phyloP scores from a whole-genome alignment of 768 basidiomycete species.

The Boletus huronensis region DNA sequence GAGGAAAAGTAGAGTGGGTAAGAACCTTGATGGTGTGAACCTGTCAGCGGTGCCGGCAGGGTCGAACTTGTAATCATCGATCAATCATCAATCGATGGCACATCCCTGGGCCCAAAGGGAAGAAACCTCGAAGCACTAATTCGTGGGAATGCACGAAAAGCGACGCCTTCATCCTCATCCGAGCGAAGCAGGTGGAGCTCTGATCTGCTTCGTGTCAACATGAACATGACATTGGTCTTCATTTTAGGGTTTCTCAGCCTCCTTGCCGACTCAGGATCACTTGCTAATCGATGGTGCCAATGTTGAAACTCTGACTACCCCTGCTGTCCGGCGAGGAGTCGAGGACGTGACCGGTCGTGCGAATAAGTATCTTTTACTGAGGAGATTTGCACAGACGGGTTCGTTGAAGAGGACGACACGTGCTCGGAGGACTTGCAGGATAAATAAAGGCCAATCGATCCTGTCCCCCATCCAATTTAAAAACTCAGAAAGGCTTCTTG shows the following conservation, averaged over 20 bases:
- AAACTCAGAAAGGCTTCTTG: neutral
- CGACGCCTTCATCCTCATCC: neutral
- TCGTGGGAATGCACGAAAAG: neutral
- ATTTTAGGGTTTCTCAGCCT: neutral
- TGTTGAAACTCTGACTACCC: neutral
- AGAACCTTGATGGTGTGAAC: neutral
- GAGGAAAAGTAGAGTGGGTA: neutral
- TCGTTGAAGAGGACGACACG: too few relatives aligned
- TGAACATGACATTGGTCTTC: neutral
- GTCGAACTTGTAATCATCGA: too few relatives aligned
- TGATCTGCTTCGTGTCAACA: neutral
- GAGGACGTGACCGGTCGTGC: too few relatives aligned
- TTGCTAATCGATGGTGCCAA: neutral
- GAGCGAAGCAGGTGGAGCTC: neutral
- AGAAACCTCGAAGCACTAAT: neutral
- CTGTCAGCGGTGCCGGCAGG: neutral
- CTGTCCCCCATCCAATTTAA: neutral
- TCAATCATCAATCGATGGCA: too few relatives aligned
- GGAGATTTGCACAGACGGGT: too few relatives aligned
- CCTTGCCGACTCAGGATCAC: neutral
- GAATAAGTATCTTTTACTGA: too few relatives aligned
- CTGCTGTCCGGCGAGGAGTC: too few relatives aligned
- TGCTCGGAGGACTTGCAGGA: neutral
- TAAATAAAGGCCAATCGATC: neutral
- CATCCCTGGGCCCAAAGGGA: too few relatives aligned